Conservation (phyloP, 202 grass and related monocot species). For the Tripidium arundinaceum region DNA sequence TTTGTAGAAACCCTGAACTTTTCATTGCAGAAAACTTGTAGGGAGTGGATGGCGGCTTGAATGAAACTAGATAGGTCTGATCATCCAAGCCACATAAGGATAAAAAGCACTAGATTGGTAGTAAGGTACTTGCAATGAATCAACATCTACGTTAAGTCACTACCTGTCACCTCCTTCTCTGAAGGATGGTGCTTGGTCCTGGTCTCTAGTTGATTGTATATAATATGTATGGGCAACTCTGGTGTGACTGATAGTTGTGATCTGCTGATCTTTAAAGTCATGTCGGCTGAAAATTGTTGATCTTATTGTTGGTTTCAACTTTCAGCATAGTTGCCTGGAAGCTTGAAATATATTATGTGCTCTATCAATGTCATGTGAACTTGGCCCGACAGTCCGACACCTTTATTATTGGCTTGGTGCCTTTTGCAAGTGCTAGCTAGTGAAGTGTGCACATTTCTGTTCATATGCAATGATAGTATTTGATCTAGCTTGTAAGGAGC, state of each 20-base stretch:
- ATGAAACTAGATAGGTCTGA: too few relatives aligned
- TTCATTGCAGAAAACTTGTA: too few relatives aligned
- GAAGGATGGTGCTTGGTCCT: slow-evolving; percentile 29
- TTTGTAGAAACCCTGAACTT: too few relatives aligned
- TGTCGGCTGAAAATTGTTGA: slow-evolving; percentile 21
- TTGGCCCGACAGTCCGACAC: slow-evolving; percentile 8
- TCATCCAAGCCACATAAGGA: too few relatives aligned
- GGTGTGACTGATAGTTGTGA: slow-evolving; percentile 12
- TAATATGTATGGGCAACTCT: slow-evolving; percentile 28
- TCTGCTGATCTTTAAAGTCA: too few relatives aligned
- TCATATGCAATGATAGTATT: not conserved
- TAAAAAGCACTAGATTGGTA: slow-evolving; percentile 61
- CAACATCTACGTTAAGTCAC: slow-evolving; percentile 18
- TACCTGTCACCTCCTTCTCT: not conserved
- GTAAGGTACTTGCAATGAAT: slow-evolving; percentile 14
- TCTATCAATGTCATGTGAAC: slow-evolving; percentile 21
- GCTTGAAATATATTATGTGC: slow-evolving; percentile 27
- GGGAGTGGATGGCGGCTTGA: too few relatives aligned
- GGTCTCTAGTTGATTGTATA: slow-evolving; percentile 33
- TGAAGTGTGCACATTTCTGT: not conserved
- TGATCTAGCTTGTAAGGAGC: not conserved
- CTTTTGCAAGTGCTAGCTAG: not conserved
- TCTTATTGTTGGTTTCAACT: slow-evolving; percentile 25
- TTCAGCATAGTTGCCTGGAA: slow-evolving; percentile 37
- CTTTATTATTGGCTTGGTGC: not conserved